Evolutionary conservation across 768 basidiomycete genomes (phyloP), one percentile per base, ranked within the genome.

Genomic region (Collybiopsis luxurians): DNA sequence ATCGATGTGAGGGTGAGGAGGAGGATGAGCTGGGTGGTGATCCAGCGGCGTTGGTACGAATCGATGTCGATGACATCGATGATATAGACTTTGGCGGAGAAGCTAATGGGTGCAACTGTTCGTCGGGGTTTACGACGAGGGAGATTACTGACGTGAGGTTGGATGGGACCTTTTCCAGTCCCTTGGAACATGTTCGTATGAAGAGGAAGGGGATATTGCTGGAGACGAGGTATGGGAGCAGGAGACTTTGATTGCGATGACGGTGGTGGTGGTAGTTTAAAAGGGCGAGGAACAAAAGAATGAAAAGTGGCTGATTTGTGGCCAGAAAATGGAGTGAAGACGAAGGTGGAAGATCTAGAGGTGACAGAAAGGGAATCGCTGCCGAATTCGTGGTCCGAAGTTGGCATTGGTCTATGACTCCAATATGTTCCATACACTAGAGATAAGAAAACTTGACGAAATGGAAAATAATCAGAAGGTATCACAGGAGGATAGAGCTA

Each of bases 71-170:
- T 24, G 49, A 50, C 31, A 38, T 28, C 44, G 44, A 21, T 30
- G 26, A 28, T 4, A 48, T 30, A n/a, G 46, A 26, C n/a, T 48
- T 30, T 12, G 9, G 44, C 17, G 13, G 23, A 13, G 10, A 12
- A 21, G 17, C 12, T 30, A 4, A 17, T 15, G 23, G 15, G n/a
- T 31, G n/a, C 47, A 48, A 28, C 10, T 5, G 11, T 38, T 10
- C 38, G 52, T 17, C 23, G 17, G 12, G 39, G 38, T 44, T 53
- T 53, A 21, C 52, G 21, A 9, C 52, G 30, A 7, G 52, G 52
- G 7, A 53, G 28, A 43, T 53, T 53, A n/a, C 39, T 53, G 26
- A 42, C 39, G 42, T 53, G 52, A 28, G 52, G 52, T 24, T 53
- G 52, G 6, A 53, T 53, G 17, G 52, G 40, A 15, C 52, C 52